Evolutionary conservation across 2,329 filamentous ascomycete genomes (phyloP), one percentile per base, ranked within the genome.

Genomic region (Clathrospora elynae): DNA sequence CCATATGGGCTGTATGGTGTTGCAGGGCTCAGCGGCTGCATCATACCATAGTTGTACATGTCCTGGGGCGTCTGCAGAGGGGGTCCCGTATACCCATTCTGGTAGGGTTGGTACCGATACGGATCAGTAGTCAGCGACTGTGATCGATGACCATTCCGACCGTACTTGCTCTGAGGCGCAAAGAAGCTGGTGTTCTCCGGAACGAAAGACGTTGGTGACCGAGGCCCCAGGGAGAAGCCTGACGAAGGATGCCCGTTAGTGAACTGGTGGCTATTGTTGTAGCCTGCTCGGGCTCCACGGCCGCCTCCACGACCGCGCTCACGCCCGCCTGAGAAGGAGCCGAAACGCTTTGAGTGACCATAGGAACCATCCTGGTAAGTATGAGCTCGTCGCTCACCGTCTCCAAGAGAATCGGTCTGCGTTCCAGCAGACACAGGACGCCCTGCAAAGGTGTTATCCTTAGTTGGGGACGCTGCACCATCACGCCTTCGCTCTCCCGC

Each of bases 51-150:
- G 38, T 80, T 79, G 54, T 82, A 84, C 70, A 82, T 75, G 23
- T 74, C 73, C 50, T 78, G 80, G 6, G 75, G 72, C 9, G 43
- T 46, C 47, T 78, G 74, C 28, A 80, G 51, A 13, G 73, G 70
- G 28, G 71, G 46, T 48, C 77, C 61, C 41, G 69, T 70, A 28
- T 68, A 61, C 29, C 68, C 65, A 34, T 48, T 51, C 29, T 68
- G 59, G 36, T 68, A 68, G 16, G 63, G 52, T 12, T 58, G 57
- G 40, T 61, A 67, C 45, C 69, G 73, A 62, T 80, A 85, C 19
- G 70, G 68, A 23, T 78, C 77, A 25, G 77, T 76, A 2, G 82
- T 79, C 55, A 85, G 78, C 2, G 83, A 85, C 51, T 85, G 82
- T 17, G 84, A 83, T 40, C 83, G 76, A 46, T 79, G 68, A 33